phyloP scores from a whole-genome alignment of 129 eudicot species.

The Tagetes erecta region DNA sequence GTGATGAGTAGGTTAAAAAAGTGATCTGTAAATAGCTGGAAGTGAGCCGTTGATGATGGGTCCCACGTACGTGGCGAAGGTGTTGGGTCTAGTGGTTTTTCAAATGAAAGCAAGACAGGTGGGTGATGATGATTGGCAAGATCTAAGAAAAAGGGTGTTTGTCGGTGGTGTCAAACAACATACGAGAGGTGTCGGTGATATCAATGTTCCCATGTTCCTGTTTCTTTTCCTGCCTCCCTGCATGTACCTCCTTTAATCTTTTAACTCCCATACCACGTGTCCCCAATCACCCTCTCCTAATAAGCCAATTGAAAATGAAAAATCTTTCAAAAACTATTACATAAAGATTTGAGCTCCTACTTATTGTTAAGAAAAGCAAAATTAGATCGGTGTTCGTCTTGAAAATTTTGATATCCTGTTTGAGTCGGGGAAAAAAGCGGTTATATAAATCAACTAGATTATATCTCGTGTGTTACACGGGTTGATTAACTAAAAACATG shows the following conservation, averaged over 20 bases:
- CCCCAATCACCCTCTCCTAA: too few species aligned
- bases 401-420: too few species aligned
- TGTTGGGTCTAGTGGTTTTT: neutral
- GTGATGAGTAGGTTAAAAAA: neutral
- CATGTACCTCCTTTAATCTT: neutral
- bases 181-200: conserved; percentile 29
- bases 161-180: conserved; percentile 29
- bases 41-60: conserved; percentile 3
- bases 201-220: conserved; percentile 17
- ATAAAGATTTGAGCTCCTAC: too few species aligned
- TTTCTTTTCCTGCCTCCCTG: neutral
- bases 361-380: too few species aligned
- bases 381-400: too few species aligned
- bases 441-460: too few species aligned
- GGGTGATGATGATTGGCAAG: conserved; percentile 22
- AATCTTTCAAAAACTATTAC: too few species aligned
- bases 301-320: too few species aligned
- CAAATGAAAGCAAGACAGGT: conserved; percentile 8
- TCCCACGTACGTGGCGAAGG: neutral
- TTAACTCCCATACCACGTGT: conserved; percentile 5
- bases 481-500: too few species aligned
- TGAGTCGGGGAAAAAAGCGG: too few species aligned
- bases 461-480: too few species aligned
- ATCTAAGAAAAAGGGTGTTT: conserved; percentile 14
- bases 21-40: neutral